Base-by-base conservation (phyloP, 768 basidiomycete genomes). In the Pleurotus ostreatus region DNA sequence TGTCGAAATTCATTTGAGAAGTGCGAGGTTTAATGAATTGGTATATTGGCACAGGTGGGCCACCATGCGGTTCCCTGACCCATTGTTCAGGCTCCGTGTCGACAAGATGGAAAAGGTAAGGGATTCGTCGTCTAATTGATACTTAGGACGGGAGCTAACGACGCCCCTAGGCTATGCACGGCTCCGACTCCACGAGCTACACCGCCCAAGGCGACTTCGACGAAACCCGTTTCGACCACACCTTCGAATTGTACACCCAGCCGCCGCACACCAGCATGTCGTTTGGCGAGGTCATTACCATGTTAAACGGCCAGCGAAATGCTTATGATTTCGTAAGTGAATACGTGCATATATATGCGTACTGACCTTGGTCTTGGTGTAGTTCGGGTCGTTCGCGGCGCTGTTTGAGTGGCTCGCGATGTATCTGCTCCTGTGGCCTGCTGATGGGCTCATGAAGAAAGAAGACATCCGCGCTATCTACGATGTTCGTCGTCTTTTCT, bases 381-480 rank as follows among this genome's bases (percentile, higher is more conserved):
- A 15, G 76, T 76, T 76, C 59, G 77, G 78, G 15, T 76, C 74
- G 72, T 59, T 65, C 30, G 70, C 74, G 8, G 72, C 75, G 25
- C 57, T 62, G 8, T 70, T 74, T 39, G 76, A 79, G 60, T 79
- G 76, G 76, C 55, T 69, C 12, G 63, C 73, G 15, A 71, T 73
- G 0, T 79, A 76, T 54, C 38, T 76, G 39, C 40, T 76, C 56
- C 59, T 78, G 6, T 71, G 69, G 70, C 72, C 73, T 1, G 56
- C 56, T 4, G 74, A 74, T 46, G 70, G 71, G 4, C 58, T 61
- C 47, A 60, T 78, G 63, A 67, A 60, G 46, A 77, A 72, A 57
- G 70, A 73, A 26, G 75, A 78, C 55, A 64, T 79, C 16, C 72
- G 67, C 25, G 72, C 58, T 18, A 64, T 78, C 5, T 75, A 72